Evolutionary conservation across 1,139 yeast genomes (phyloP), one percentile per base, ranked within the genome.

Genomic region (Suhomyces yuchorum): DNA sequence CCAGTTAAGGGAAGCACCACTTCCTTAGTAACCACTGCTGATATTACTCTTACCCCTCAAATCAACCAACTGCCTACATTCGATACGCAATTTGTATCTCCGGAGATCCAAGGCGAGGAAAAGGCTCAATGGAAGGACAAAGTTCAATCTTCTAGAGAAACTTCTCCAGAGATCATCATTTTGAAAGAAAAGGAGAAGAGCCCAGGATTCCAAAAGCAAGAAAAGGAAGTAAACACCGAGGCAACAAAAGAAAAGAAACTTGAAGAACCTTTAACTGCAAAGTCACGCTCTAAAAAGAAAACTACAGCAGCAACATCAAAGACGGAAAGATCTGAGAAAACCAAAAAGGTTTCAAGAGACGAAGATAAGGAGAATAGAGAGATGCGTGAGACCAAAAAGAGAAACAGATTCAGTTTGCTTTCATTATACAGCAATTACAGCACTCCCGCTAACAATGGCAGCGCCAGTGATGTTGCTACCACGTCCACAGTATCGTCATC

Each of bases 351-450:
- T 9, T 18, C 46, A 17, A 50, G 37, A 36, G 59, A 54, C 33
- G 46, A 51, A n/a, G 57, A 63, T 51, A 65, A 65, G 44, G 73
- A 65, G 32, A 62, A 58, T 48, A 66, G 59, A 43, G 51, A 48
- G 18, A 38, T 30, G n/a, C 44, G 62, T 45, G 75, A 71, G 37
- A 58, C 60, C 34, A 74, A 74, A 59, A 77, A 74, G 56, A 69
- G 71, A 42, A 76, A 77, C 57, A 59, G 85, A 53, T 80, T 80
- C 59, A 79, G 84, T 62, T 63, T 80, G 51, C 68, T 81, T 42
- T 77, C 82, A 3, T 78, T 81, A 57, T 80, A 80, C 63, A 67
- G 71, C 43, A 66, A 65, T 37, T 70, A 71, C 51, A 65, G 63
- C 49, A 53, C 64, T 3, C 64, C 73, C 8, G 51, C 60, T 3